Percentiles rank a stretch among this genome's conserved stretches.
These are phyloP conservation scores for Pseudognaphalium luteoalbum DNA, from an alignment of 129 eudicot genomes.

Conservation along the genomic window DNA sequence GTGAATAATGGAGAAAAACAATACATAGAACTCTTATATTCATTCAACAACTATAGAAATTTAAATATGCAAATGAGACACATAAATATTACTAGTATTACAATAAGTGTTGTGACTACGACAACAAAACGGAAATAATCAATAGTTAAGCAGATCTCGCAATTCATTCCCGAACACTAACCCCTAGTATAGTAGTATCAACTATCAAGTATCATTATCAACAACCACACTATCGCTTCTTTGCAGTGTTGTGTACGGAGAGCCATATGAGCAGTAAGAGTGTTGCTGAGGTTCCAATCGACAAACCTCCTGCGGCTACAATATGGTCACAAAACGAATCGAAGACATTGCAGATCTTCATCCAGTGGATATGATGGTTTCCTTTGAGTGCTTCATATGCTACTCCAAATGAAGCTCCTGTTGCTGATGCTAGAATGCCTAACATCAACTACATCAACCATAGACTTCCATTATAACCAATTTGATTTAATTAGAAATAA, in stretches of 20 bases:
- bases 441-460: constrained; percentile 48
- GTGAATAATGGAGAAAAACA: too few species aligned
- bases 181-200: too few species aligned
- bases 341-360: constrained; percentile 49
- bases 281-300: constrained; percentile 40
- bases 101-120: not conserved
- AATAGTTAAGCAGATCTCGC: not conserved
- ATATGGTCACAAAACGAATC: constrained; percentile 59
- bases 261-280: constrained; percentile 53
- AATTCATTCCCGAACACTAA: too few species aligned
- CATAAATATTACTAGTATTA: too few species aligned
- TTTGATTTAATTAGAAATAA: too few species aligned
- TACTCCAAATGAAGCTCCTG: constrained; percentile 68
- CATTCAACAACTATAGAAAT: too few species aligned
- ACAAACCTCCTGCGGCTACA: constrained; percentile 32
- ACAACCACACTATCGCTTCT: constrained; percentile 17
- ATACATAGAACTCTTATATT: too few species aligned
- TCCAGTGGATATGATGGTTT: constrained; percentile 53
- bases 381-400: constrained; percentile 71
- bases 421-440: constrained; percentile 66
- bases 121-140: not conserved
- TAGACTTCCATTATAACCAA: not conserved
- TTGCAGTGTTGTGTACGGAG: constrained; percentile 44
- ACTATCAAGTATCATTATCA: too few species aligned
- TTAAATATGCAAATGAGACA: too few species aligned